Percentiles rank a stretch among this genome's conserved stretches.
Conservation (phyloP, 768 basidiomycete genomes). For the Lactifluus piperatus region DNA sequence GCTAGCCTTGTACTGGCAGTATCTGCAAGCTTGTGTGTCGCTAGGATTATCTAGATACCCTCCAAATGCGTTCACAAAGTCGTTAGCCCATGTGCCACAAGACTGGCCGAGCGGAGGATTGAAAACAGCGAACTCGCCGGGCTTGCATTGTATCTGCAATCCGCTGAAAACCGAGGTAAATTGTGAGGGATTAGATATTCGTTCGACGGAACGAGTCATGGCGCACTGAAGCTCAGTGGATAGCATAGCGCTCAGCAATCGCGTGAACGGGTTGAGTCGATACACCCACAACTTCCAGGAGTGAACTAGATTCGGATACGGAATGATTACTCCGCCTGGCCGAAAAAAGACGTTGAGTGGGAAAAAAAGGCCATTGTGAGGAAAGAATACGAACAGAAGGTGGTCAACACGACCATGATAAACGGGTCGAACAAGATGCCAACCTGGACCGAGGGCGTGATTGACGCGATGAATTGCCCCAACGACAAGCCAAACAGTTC, state of each 20-base stretch:
- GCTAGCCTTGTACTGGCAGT: slow-evolving; percentile 59
- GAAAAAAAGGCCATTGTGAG: not conserved
- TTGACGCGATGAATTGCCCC: slow-evolving; percentile 63
- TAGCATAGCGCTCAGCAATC: slow-evolving; percentile 61
- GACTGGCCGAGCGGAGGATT: slow-evolving; percentile 66
- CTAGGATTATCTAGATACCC: slow-evolving; percentile 67
- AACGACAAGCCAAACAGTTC: slow-evolving; percentile 66
- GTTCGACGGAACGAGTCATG: too few species aligned
- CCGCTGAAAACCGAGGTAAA: slow-evolving; percentile 34
- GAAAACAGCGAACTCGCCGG: slow-evolving; percentile 63
- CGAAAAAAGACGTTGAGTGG: not conserved
- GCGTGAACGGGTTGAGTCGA: slow-evolving; percentile 60
- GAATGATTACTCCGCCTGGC: slow-evolving; percentile 60
- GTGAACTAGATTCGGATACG: slow-evolving; percentile 47
- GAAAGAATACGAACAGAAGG: slow-evolving; percentile 44
- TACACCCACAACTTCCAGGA: slow-evolving; percentile 83
- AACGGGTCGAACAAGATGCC: slow-evolving; percentile 79
- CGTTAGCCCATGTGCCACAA: slow-evolving; percentile 56
- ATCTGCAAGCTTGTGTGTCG: slow-evolving; percentile 53
- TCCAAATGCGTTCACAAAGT: slow-evolving; percentile 51
- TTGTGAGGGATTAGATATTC: not conserved
- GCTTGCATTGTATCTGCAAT: slow-evolving; percentile 52
- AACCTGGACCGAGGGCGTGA: slow-evolving; percentile 64
- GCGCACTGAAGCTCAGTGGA: slow-evolving; percentile 67
- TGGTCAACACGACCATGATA: slow-evolving; percentile 49